Percentiles rank a stretch among this genome's conserved stretches.
These are phyloP conservation scores for Rhytidhysteron rufulum DNA, from an alignment of 2,329 filamentous ascomycete genomes.

Conservation along the genomic window DNA sequence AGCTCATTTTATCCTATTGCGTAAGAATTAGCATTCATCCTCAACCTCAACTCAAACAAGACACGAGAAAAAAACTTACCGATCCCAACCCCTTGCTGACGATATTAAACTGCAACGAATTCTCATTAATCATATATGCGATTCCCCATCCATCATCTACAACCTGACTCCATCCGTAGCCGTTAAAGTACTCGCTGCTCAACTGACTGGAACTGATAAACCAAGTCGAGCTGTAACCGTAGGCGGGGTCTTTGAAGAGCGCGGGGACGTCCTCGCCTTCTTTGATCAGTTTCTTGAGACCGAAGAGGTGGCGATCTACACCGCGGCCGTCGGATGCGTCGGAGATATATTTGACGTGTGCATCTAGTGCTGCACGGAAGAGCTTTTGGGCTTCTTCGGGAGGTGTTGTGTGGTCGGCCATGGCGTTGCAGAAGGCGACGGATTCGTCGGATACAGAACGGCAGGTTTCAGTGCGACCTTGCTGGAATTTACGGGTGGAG, in stretches of 20 bases:
- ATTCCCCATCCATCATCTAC: constrained; percentile 95
- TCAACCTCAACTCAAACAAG: background rate
- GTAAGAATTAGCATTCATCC: constrained; percentile 13
- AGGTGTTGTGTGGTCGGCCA: constrained; percentile 64
- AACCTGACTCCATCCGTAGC: constrained; percentile 98
- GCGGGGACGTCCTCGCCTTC: constrained; percentile 76
- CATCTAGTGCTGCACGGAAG: constrained; percentile 76
- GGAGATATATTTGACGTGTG: constrained; percentile 85
- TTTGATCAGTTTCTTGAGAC: constrained; percentile 83
- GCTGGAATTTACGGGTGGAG: constrained; percentile 90
- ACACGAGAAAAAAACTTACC: constrained; percentile 21
- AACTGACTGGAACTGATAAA: constrained; percentile 85
- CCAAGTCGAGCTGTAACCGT: constrained; percentile 79
- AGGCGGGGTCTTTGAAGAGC: constrained; percentile 85
- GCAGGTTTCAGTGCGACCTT: constrained; percentile 94
- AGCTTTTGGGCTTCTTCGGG: constrained; percentile 65
- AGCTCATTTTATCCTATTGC: constrained; percentile 74
- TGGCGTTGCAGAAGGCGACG: constrained; percentile 83
- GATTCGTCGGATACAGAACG: constrained; percentile 87
- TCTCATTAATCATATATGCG: constrained; percentile 99
- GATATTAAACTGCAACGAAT: constrained; percentile 97
- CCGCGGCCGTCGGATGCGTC: constrained; percentile 89
- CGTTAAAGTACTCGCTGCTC: constrained; percentile 96
- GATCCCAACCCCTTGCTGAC: constrained; percentile 89
- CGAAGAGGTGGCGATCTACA: constrained; percentile 95